Percentiles rank a stretch among this genome's conserved stretches.
Conservation (phyloP, 2,329 filamentous ascomycete genomes). For the Dothidotthia symphoricarpi region DNA sequence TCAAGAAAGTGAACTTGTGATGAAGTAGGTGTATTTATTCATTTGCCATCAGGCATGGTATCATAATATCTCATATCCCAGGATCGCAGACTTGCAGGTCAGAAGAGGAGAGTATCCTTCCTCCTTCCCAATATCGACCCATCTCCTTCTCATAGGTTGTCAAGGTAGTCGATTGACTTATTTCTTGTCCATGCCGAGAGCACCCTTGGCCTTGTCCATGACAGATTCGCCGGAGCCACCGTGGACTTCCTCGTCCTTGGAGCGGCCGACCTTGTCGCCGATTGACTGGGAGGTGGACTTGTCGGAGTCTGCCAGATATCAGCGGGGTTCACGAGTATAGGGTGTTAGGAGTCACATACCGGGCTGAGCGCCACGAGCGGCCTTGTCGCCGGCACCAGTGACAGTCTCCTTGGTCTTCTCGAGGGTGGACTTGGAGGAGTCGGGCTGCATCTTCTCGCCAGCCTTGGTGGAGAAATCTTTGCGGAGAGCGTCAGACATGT, state of each 20-base stretch:
- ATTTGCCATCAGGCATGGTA: slow-evolving; percentile 22
- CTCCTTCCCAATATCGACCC: slow-evolving; percentile 4
- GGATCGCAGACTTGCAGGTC: slow-evolving; percentile 1
- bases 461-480: slow-evolving; percentile 60
- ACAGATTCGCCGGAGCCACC: slow-evolving; percentile 41
- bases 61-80: slow-evolving; percentile 11
- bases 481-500: slow-evolving; percentile 62
- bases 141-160: slow-evolving; percentile 5
- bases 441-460: slow-evolving; percentile 53
- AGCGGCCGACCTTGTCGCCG: slow-evolving; percentile 42
- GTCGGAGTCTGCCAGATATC: slow-evolving; percentile 52
- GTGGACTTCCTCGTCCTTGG: slow-evolving; percentile 41
- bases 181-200: slow-evolving; percentile 47
- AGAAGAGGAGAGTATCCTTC: too few relatives aligned
- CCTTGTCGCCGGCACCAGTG: slow-evolving; percentile 57
- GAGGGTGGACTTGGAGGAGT: slow-evolving; percentile 60
- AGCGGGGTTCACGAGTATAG: slow-evolving; percentile 31
- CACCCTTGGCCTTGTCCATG: slow-evolving; percentile 51
- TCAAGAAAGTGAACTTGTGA: background rate
- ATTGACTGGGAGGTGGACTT: slow-evolving; percentile 57
- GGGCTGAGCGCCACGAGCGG: slow-evolving; percentile 40
- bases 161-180: slow-evolving; percentile 17
- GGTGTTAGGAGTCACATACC: slow-evolving; percentile 35
- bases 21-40: slow-evolving; percentile 3
- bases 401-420: slow-evolving; percentile 58